Conservation (phyloP, 2,329 filamentous ascomycete species). For the Talaromyces piceae region DNA sequence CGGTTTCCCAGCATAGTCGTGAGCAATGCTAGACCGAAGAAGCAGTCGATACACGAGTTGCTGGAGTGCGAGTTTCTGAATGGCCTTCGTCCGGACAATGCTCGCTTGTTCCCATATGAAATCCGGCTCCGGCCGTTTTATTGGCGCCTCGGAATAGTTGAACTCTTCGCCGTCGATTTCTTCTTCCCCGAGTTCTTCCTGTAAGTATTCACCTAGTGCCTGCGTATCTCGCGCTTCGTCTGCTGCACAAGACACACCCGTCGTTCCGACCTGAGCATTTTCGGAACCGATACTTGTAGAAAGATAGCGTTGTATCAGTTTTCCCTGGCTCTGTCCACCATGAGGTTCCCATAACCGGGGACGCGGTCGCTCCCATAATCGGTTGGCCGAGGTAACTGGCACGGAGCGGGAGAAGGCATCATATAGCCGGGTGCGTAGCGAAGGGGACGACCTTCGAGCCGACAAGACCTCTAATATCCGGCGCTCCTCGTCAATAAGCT, state of each 20-base stretch:
- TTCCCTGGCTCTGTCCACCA: neutral
- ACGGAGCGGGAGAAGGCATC: neutral
- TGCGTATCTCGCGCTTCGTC: neutral
- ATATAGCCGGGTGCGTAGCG: conserved; percentile 2
- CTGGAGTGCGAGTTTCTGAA: conserved; percentile 32
- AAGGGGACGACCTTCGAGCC: neutral
- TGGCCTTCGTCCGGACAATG: conserved; percentile 27
- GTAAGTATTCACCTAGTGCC: neutral
- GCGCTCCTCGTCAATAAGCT: conserved; percentile 32
- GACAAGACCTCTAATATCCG: conserved; percentile 27
- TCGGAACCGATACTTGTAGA: neutral
- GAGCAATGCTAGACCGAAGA: conserved; percentile 32
- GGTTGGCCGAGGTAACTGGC: neutral
- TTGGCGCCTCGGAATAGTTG: conserved; percentile 11
- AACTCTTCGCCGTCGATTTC: neutral
- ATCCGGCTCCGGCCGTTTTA: conserved; percentile 6
- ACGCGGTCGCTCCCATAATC: neutral
- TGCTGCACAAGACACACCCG: neutral
- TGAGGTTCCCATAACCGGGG: neutral
- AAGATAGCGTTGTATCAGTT: neutral
- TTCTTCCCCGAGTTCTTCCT: neutral
- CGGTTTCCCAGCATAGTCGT: conserved; percentile 28
- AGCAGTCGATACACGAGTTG: conserved; percentile 34
- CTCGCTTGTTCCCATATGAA: conserved; percentile 23
- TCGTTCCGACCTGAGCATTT: neutral